Conservation (phyloP, 2,329 filamentous ascomycete species). For the Aspergillus thermomutatus region DNA sequence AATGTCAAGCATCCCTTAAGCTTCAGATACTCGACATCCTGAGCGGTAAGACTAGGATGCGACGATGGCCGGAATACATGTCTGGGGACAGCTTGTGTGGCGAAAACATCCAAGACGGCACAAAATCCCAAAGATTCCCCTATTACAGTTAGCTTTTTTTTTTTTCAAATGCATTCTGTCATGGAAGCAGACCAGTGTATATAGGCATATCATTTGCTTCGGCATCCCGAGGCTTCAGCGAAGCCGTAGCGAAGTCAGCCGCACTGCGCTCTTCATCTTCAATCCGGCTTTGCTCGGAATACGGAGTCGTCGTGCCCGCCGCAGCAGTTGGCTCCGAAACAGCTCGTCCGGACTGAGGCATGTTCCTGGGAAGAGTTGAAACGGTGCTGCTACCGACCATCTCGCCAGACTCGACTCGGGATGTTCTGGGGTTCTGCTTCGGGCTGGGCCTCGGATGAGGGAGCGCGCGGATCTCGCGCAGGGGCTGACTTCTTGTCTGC, state of each 20-base stretch:
- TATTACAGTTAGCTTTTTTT: background rate
- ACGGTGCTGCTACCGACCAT: background rate
- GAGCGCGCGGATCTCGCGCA: constrained; percentile 6
- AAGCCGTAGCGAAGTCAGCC: constrained; percentile 23
- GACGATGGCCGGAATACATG: constrained; percentile 5
- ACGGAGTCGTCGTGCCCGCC: background rate
- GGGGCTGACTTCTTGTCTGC: constrained; percentile 7
- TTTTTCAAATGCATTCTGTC: background rate
- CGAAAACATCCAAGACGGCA: background rate
- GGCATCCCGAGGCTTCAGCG: constrained; percentile 15
- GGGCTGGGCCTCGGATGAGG: background rate
- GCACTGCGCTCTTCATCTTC: constrained; percentile 22
- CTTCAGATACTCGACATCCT: constrained; percentile 24
- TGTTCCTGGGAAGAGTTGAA: background rate
- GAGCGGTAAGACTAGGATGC: constrained; percentile 11
- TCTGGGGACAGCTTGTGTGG: background rate
- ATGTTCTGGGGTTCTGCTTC: background rate
- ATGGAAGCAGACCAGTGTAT: constrained; percentile 18
- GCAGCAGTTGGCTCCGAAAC: background rate
- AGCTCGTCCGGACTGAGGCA: background rate
- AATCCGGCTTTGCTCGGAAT: constrained; percentile 4
- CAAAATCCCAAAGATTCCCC: background rate
- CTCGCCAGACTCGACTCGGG: background rate
- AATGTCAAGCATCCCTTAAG: constrained; percentile 35
- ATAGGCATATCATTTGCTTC: constrained; percentile 20